A percentile compares a stretch with the other conserved stretches of the same genome.
Evolutionary conservation across 2,329 filamentous ascomycete species (phyloP).

Genomic region (Clonostachys rosea): DNA sequence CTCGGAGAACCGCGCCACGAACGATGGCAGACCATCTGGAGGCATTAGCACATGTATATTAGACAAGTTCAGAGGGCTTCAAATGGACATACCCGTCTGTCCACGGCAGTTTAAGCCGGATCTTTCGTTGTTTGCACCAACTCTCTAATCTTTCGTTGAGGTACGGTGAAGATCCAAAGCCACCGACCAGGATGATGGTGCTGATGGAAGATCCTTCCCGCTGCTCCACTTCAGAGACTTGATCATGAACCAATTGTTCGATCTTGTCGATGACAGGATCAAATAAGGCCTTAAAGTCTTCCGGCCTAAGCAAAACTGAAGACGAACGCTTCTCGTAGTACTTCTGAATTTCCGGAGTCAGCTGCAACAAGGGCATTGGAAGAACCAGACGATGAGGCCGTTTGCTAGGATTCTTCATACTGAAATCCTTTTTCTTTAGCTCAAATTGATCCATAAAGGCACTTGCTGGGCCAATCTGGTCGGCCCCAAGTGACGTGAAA

Average conservation of each 20-base stretch:
- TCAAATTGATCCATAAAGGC: background rate
- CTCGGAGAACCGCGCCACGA: conserved; percentile 69
- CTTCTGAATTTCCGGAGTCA: background rate
- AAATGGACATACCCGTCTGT: conserved; percentile 1
- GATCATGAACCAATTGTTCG: background rate
- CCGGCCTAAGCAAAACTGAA: background rate
- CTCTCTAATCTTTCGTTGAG: background rate
- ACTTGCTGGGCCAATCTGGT: conserved; percentile 2
- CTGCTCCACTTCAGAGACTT: background rate
- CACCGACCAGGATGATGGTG: conserved; percentile 70
- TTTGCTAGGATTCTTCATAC: background rate
- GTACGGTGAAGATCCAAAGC: conserved; percentile 77
- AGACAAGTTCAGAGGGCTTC: too few relatives aligned
- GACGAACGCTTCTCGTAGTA: background rate
- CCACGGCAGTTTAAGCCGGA: background rate
- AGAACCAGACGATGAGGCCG: background rate
- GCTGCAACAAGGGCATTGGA: background rate
- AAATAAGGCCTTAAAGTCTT: background rate
- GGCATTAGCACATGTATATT: conserved; percentile 11
- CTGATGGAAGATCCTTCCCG: background rate
- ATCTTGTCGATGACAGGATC: background rate
- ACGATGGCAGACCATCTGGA: conserved; percentile 73
- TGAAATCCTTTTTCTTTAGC: background rate
- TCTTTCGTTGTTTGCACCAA: background rate
- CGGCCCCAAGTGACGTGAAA: conserved; percentile 1